A percentile compares a stretch with the other conserved stretches of the same genome.
Conservation (phyloP, 495 filamentous ascomycete genomes). For the Oidiodendron maius region DNA sequence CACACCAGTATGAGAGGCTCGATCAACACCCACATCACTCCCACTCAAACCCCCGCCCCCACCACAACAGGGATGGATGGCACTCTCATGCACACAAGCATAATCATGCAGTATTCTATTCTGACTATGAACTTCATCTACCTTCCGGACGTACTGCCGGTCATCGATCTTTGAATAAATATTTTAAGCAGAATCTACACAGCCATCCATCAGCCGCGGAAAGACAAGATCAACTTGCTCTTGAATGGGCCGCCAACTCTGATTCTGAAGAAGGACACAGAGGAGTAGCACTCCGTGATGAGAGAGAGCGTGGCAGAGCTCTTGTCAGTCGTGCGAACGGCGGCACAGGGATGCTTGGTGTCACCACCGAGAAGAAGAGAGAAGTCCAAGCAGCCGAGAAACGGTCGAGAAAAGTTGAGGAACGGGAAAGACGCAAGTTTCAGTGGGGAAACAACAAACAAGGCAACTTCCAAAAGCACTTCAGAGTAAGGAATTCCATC, state of each 20-base stretch:
- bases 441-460: conserved; percentile 58
- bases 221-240: conserved; percentile 49
- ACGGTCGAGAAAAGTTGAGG: conserved; percentile 55
- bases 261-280: conserved; percentile 30
- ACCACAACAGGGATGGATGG: conserved; percentile 64
- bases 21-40: conserved; percentile 61
- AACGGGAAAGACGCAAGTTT: conserved; percentile 51
- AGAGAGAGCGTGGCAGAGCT: conserved; percentile 50
- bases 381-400: conserved; percentile 59
- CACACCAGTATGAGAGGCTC: conserved; percentile 54
- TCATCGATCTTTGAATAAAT: conserved; percentile 76
- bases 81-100: conserved; percentile 65
- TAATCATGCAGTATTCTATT: conserved; percentile 67
- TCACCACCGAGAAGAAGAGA: conserved; percentile 61
- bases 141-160: conserved; percentile 86
- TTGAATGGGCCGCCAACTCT: conserved; percentile 36
- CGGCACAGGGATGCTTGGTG: conserved; percentile 70
- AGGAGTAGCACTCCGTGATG: conserved; percentile 24
- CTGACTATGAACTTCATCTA: conserved; percentile 91
- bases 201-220: conserved; percentile 69
- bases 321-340: conserved; percentile 62
- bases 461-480: conserved; percentile 72
- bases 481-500: conserved; percentile 47
- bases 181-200: conserved; percentile 90
- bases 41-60: conserved; percentile 54